Conservation (phyloP, 2,329 filamentous ascomycete species). For the Trichoderma gracile region DNA sequence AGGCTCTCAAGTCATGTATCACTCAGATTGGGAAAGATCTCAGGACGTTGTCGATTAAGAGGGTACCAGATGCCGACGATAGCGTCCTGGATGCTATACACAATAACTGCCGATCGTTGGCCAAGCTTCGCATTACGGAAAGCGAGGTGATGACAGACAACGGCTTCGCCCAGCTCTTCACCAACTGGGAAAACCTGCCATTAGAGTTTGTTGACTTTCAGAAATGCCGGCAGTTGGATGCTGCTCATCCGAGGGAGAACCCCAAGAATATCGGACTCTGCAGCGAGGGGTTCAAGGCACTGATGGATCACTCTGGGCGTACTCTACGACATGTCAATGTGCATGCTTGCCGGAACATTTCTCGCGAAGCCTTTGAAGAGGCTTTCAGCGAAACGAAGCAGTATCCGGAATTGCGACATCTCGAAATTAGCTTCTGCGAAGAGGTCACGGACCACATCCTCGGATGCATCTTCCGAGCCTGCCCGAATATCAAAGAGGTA, state of each 20-base stretch:
- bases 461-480: slow-evolving; percentile 63
- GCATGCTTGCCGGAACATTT: slow-evolving; percentile 82
- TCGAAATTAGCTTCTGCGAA: slow-evolving; percentile 78
- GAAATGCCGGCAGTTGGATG: slow-evolving; percentile 75
- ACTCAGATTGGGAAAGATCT: slow-evolving; percentile 63
- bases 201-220: slow-evolving; percentile 73
- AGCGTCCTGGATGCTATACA: slow-evolving; percentile 70
- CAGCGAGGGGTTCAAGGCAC: slow-evolving; percentile 70
- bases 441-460: slow-evolving; percentile 66
- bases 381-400: slow-evolving; percentile 63
- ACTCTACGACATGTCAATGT: slow-evolving; percentile 69
- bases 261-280: slow-evolving; percentile 70
- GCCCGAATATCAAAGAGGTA: slow-evolving; percentile 60
- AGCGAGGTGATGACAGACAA: slow-evolving; percentile 75
- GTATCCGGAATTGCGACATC: slow-evolving; percentile 68
- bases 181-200: slow-evolving; percentile 70
- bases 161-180: slow-evolving; percentile 73
- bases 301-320: slow-evolving; percentile 80
- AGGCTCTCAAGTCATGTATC: slow-evolving; percentile 63
- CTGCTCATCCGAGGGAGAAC: slow-evolving; percentile 65
- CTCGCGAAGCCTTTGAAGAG: slow-evolving; percentile 67
- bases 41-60: slow-evolving; percentile 74
- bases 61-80: slow-evolving; percentile 67
- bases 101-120: slow-evolving; percentile 64
- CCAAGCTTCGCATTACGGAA: slow-evolving; percentile 78